Conservation (phyloP, 768 basidiomycete species). For the Phlegmacium glaucopus region DNA sequence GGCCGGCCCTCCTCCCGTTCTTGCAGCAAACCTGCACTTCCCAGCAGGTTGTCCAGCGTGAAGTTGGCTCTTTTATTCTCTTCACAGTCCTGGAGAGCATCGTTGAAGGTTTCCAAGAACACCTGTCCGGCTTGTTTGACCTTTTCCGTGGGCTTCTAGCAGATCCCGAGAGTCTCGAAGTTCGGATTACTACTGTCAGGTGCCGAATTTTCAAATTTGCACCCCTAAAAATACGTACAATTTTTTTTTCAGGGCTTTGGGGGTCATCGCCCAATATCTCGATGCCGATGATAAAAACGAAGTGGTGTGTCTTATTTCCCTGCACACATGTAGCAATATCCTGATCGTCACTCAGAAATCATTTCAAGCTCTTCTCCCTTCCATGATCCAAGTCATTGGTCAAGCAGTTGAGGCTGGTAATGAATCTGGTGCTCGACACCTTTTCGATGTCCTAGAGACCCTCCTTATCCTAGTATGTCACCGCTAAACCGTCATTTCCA, state of each 20-base stretch:
- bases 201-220: constrained; percentile 26
- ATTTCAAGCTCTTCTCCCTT: constrained; percentile 84
- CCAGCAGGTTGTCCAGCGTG: constrained; percentile 68
- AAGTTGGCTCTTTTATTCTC: constrained; percentile 87
- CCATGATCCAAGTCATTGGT: constrained; percentile 86
- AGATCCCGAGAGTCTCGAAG: constrained; percentile 87
- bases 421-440: constrained; percentile 78
- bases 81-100: constrained; percentile 91
- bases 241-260: constrained; percentile 58
- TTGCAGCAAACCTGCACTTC: constrained; percentile 77
- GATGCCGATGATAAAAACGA: constrained; percentile 83
- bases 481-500: background rate
- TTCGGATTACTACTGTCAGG: constrained; percentile 87
- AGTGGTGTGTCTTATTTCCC: constrained; percentile 52
- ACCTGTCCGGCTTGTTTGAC: constrained; percentile 71
- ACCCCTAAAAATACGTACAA: constrained; percentile 2
- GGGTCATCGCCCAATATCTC: constrained; percentile 91
- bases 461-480: constrained; percentile 80
- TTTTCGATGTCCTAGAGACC: constrained; percentile 96
- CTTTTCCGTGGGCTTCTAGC: constrained; percentile 68
- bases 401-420: constrained; percentile 78
- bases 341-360: constrained; percentile 50
- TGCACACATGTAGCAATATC: background rate
- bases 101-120: constrained; percentile 83
- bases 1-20: constrained; percentile 88